phyloP scores from a whole-genome alignment of 306 rosid genomes.

The Quillaja saponaria region DNA sequence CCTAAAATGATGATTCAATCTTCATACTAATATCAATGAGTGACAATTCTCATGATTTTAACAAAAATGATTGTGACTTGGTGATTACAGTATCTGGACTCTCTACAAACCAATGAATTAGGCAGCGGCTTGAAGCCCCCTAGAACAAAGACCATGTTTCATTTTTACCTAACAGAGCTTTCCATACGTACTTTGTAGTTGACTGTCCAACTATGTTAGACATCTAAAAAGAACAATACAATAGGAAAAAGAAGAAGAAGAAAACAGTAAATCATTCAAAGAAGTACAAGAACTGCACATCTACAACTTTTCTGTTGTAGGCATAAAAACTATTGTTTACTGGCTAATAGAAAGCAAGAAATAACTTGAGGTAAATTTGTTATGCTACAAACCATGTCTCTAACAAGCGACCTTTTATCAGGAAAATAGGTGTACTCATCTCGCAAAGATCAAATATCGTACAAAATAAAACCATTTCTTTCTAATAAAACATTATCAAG shows the following conservation, averaged over 20 bases:
- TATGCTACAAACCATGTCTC: neutral
- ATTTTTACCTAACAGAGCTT: neutral
- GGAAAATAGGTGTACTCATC: neutral
- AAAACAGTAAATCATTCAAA: constrained; percentile 10
- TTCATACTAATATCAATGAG: too few relatives aligned
- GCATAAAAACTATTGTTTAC: too few relatives aligned
- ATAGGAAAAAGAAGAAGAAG: too few relatives aligned
- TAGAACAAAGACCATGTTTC: too few relatives aligned
- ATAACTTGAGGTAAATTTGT: neutral
- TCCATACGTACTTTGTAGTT: neutral
- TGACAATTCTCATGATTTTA: too few relatives aligned
- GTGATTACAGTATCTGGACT: neutral
- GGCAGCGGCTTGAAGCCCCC: neutral
- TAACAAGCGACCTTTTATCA: neutral
- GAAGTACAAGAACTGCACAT: neutral
- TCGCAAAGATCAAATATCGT: neutral
- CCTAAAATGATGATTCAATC: too few relatives aligned
- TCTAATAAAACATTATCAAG: neutral
- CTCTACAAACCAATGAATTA: neutral
- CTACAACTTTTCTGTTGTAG: neutral
- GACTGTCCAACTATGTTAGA: neutral
- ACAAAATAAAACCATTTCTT: neutral
- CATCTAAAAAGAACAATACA: neutral
- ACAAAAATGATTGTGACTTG: neutral
- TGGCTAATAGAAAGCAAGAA: neutral